Evolutionary conservation across 73 alveolate genomes (phyloP).

Genomic region (Uronychia setigera): DNA sequence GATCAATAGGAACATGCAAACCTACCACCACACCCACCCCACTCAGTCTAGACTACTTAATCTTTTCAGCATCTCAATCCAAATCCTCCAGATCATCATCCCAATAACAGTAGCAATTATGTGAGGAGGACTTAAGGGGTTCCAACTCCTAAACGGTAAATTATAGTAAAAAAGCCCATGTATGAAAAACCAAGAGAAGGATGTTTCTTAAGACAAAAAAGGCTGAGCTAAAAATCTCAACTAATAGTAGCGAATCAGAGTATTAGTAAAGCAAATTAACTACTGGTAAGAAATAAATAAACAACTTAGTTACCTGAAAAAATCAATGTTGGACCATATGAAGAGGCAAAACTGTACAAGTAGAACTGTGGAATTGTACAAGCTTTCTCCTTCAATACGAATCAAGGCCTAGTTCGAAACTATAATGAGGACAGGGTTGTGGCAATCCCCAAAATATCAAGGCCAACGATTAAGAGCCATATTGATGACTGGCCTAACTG

Average conservation of each 20-base stretch:
- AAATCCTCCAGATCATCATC: no score
- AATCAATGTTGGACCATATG: neutral
- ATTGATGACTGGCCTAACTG: conserved; percentile 63
- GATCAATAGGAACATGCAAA: no score
- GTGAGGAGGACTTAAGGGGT: neutral
- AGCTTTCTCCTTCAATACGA: neutral
- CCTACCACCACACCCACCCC: no score
- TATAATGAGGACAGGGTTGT: conserved; percentile 87
- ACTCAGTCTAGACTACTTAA: no score
- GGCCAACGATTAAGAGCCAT: conserved; percentile 53
- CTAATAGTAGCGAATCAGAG: neutral
- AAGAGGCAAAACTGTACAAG: neutral
- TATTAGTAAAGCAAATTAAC: neutral
- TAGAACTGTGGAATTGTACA: neutral
- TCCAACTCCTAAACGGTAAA: neutral
- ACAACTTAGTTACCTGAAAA: neutral
- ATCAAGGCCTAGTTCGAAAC: conserved; percentile 12
- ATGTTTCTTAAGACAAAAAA: neutral
- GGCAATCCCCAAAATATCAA: conserved; percentile 61
- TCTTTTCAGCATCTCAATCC: no score
- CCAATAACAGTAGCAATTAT: no score
- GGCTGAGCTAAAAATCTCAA: neutral
- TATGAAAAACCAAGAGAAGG: neutral
- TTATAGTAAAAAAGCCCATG: neutral
- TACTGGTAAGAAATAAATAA: neutral